Conservation (phyloP, 225 moss, liverwort and hornwort species). For the Neckera pumila region DNA sequence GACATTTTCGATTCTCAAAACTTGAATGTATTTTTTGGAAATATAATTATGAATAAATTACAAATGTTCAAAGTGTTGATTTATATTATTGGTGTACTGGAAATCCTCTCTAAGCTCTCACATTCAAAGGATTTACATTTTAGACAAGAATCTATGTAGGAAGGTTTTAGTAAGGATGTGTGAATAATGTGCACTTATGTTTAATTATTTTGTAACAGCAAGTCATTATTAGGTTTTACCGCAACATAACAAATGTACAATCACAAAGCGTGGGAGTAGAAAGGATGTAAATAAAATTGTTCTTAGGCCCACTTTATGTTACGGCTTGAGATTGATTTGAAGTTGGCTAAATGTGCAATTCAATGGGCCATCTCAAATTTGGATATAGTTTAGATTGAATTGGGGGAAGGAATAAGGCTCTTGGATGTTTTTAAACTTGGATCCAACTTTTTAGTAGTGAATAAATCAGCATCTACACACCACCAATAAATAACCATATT, state of each 20-base stretch:
- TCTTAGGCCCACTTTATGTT: no score
- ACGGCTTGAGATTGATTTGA: not conserved
- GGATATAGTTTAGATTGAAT: no score
- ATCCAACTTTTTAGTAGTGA: accelerated
- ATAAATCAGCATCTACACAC: not conserved
- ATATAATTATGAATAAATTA: not conserved
- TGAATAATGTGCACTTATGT: not conserved
- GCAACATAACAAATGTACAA: not conserved
- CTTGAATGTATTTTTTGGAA: not conserved
- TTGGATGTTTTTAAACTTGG: not conserved
- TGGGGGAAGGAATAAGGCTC: not conserved
- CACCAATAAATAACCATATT: accelerated
- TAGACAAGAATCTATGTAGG: not conserved
- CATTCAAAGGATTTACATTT: not conserved
- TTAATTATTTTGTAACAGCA: not conserved
- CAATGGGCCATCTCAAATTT: no score
- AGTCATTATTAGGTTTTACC: not conserved
- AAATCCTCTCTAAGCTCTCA: not conserved
- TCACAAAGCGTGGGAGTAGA: no score
- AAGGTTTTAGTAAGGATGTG: not conserved
- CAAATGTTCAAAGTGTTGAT: not conserved
- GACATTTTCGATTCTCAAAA: not conserved
- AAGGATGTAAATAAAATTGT: no score
- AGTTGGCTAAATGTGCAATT: not conserved
- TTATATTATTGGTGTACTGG: not conserved